Percentiles rank a stretch among this genome's conserved stretches.
Evolutionary conservation across 2,329 filamentous ascomycete genomes (phyloP).

Genomic region (Phyllosticta capitalensis): DNA sequence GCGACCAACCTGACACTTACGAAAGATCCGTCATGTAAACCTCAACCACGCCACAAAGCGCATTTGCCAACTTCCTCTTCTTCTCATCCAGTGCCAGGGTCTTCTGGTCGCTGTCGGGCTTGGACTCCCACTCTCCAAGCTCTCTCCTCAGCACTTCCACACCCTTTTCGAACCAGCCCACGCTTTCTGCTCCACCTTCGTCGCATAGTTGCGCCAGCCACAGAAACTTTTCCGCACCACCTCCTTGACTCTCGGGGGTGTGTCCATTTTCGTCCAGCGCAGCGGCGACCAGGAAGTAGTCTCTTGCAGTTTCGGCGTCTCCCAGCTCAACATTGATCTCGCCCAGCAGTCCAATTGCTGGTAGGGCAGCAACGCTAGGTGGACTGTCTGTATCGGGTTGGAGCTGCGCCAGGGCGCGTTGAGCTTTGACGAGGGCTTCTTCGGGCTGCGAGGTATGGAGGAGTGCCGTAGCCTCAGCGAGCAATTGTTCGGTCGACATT

Average conservation of each 20-base stretch:
- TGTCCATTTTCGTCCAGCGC: slow-evolving; percentile 66
- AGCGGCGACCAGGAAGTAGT: slow-evolving; percentile 64
- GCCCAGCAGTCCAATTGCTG: slow-evolving; percentile 66
- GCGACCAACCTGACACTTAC: slow-evolving; percentile 37
- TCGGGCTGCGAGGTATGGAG: slow-evolving; percentile 51
- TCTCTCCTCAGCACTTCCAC: slow-evolving; percentile 62
- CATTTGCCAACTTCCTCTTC: slow-evolving; percentile 73
- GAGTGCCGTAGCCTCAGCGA: slow-evolving; percentile 46
- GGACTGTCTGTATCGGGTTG: slow-evolving; percentile 25
- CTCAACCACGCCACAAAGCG: slow-evolving; percentile 89
- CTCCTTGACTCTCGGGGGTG: slow-evolving; percentile 60
- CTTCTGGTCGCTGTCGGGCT: slow-evolving; percentile 30
- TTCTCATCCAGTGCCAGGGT: slow-evolving; percentile 51
- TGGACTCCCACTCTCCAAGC: slow-evolving; percentile 53
- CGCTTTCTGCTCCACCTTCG: slow-evolving; percentile 50
- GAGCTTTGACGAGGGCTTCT: slow-evolving; percentile 45
- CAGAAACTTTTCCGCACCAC: slow-evolving; percentile 86
- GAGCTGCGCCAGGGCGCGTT: slow-evolving; percentile 43
- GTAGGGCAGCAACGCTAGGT: slow-evolving; percentile 42
- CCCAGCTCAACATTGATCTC: slow-evolving; percentile 77
- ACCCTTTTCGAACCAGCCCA: slow-evolving; percentile 56
- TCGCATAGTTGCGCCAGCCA: slow-evolving; percentile 85
- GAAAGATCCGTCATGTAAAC: slow-evolving; percentile 99
- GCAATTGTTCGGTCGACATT: slow-evolving; percentile 45
- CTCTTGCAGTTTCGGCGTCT: slow-evolving; percentile 64